A percentile compares a stretch with the other conserved stretches of the same genome.
phyloP scores from a whole-genome alignment of 345 rosid genomes.

The Cochlearia excelsa region DNA sequence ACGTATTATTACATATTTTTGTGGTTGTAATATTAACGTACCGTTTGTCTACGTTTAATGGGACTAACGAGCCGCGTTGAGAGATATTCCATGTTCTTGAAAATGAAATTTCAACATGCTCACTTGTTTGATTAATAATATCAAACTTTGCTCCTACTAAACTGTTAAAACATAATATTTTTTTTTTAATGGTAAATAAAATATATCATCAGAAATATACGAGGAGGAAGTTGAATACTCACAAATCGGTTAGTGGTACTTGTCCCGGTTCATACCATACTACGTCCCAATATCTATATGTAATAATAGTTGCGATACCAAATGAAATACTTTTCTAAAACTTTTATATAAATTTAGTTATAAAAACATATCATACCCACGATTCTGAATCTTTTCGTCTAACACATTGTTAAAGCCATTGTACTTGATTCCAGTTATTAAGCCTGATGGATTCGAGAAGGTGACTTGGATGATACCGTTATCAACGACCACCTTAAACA shows the following conservation, averaged over 20 bases:
- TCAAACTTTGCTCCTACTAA: conserved; percentile 39
- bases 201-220: too few species aligned
- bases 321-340: neutral
- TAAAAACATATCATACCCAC: conserved; percentile 50
- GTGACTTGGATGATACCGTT: conserved; percentile 67
- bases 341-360: neutral
- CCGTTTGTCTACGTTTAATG: conserved; percentile 85
- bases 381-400: conserved; percentile 34
- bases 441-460: conserved; percentile 58
- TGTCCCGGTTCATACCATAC: conserved; percentile 58
- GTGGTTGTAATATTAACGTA: neutral
- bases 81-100: conserved; percentile 48
- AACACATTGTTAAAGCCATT: conserved; percentile 59
- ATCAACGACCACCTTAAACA: conserved; percentile 56
- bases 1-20: too few species aligned
- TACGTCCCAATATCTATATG: conserved; percentile 76
- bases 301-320: conserved; percentile 1
- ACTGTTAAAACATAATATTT: conserved; percentile 38
- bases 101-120: conserved; percentile 68
- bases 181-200: too few species aligned
- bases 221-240: neutral
- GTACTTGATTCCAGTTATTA: conserved; percentile 56
- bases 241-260: conserved; percentile 40
- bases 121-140: conserved; percentile 43
- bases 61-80: conserved; percentile 33